These are phyloP conservation scores for Dunaliella primolecta DNA, from an alignment of 139 green algal species.

Conservation along the genomic window DNA sequence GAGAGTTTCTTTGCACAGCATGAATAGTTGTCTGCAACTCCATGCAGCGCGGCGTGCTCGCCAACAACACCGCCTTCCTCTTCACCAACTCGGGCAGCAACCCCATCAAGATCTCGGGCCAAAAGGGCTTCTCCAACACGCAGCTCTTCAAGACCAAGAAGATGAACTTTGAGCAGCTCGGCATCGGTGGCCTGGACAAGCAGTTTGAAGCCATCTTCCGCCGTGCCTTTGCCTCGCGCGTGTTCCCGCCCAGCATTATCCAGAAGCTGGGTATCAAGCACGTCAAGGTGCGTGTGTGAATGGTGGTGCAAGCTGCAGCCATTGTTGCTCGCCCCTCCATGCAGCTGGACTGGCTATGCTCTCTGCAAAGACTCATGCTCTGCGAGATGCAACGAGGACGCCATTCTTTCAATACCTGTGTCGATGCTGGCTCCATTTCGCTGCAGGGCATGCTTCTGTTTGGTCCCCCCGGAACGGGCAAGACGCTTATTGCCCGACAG, in stretches of 20 bases:
- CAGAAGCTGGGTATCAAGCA: constrained; percentile 94
- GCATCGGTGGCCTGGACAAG: constrained; percentile 93
- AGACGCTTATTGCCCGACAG: constrained; percentile 98
- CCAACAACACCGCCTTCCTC: constrained; percentile 57
- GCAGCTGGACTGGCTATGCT: too few relatives aligned
- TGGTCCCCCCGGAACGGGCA: constrained; percentile 80
- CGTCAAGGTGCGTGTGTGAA: constrained; percentile 83
- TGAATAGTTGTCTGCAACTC: too few relatives aligned
- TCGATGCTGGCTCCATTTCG: too few relatives aligned
- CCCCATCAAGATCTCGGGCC: constrained; percentile 76
- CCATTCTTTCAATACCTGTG: too few relatives aligned
- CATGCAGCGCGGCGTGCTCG: constrained; percentile 47
- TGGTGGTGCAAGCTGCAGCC: too few relatives aligned
- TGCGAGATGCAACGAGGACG: too few relatives aligned
- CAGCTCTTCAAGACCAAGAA: constrained; percentile 95
- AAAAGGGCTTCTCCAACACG: constrained; percentile 63
- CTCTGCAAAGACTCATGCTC: too few relatives aligned
- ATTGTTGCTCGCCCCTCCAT: too few relatives aligned
- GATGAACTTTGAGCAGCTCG: constrained; percentile 95
- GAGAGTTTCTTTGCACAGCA: too few relatives aligned
- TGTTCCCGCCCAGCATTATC: constrained; percentile 87
- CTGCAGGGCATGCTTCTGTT: constrained; percentile 66
- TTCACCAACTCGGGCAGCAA: constrained; percentile 64
- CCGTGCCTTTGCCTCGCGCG: constrained; percentile 90
- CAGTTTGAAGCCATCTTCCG: constrained; percentile 99